Conservation (phyloP, 2,329 filamentous ascomycete genomes). For the Calonectria hongkongensis region DNA sequence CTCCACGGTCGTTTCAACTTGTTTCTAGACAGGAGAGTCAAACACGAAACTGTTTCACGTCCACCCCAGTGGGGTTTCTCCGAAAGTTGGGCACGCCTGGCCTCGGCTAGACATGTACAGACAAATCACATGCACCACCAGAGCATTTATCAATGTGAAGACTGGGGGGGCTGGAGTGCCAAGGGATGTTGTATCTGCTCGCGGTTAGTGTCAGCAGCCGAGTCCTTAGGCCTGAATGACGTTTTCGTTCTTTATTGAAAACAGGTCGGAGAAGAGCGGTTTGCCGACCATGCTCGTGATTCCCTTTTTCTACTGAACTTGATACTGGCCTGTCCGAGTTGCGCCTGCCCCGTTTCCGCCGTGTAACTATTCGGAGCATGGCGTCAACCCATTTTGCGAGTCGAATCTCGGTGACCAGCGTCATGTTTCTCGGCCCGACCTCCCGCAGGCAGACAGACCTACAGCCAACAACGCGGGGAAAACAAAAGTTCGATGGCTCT, state of each 20-base stretch:
- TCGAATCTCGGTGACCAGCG: neutral
- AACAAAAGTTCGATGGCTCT: neutral
- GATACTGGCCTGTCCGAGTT: too few relatives aligned
- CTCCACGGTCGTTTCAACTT: slow-evolving; percentile 11
- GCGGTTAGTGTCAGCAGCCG: neutral
- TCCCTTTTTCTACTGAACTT: neutral
- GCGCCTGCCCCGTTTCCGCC: neutral
- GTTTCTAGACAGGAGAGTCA: slow-evolving; percentile 1
- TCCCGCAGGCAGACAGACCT: neutral
- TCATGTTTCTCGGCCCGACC: neutral
- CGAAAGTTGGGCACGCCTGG: neutral
- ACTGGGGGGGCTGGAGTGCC: neutral
- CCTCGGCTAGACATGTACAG: neutral
- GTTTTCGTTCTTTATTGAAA: neutral
- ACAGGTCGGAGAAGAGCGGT: too few relatives aligned
- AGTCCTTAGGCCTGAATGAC: neutral
- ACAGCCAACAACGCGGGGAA: neutral
- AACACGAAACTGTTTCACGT: slow-evolving; percentile 22
- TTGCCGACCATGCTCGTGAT: neutral
- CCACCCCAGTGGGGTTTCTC: neutral
- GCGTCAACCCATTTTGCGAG: neutral
- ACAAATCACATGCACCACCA: neutral
- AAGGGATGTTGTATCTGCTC: neutral
- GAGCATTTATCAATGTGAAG: neutral
- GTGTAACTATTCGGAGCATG: neutral